Conservation (phyloP, 106 monocot species). For the Platanthera zijinensis region DNA sequence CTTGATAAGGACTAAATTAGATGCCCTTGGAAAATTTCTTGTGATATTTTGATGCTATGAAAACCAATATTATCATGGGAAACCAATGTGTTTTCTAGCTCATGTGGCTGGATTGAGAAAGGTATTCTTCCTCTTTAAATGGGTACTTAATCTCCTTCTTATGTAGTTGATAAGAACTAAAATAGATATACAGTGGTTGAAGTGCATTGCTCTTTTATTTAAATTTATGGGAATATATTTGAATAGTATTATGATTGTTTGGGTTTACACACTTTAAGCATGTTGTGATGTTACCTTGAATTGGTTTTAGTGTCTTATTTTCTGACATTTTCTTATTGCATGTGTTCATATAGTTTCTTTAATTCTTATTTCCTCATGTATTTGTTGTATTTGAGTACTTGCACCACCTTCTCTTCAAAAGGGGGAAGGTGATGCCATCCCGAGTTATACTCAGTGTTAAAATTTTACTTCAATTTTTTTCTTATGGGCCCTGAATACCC, state of each 20-base stretch:
- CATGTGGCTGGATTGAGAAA: no score
- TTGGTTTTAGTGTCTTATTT: neutral
- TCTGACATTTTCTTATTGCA: neutral
- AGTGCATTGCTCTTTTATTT: neutral
- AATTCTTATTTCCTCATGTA: no score
- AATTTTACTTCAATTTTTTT: no score
- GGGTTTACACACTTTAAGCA: neutral
- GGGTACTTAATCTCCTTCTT: no score
- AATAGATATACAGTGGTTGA: neutral
- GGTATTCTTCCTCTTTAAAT: no score
- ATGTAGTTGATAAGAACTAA: neutral
- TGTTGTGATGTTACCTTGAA: neutral
- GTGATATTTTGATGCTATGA: neutral
- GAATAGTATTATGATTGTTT: neutral
- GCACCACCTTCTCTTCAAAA: no score
- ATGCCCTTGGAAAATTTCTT: neutral
- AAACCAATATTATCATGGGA: no score
- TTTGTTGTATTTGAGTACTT: no score
- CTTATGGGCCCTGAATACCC: neutral
- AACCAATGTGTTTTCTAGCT: no score
- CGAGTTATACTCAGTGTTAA: no score
- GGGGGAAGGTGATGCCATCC: no score
- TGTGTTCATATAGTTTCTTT: neutral
- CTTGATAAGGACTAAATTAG: neutral
- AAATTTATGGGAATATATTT: neutral